Percentiles rank a stretch among this genome's conserved stretches.
Conservation (phyloP, 257 asterid species). For the Solanum appendiculatum region DNA sequence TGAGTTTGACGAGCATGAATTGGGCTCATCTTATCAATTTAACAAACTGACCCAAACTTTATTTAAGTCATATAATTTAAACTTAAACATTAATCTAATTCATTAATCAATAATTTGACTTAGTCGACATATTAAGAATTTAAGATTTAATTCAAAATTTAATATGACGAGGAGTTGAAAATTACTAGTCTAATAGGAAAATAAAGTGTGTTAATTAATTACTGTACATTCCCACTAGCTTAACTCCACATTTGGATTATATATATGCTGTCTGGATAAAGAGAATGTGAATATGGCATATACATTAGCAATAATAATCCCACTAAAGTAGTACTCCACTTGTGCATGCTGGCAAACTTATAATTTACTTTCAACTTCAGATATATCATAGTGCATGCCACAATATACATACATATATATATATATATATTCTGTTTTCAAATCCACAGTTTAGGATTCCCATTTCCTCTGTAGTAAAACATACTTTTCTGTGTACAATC, state of each 20-base stretch:
- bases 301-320: not conserved
- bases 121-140: no score
- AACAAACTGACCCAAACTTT: not conserved
- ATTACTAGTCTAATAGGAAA: not conserved
- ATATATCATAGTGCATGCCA: not conserved
- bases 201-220: not conserved
- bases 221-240: not conserved
- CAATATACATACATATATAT: not conserved
- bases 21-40: not conserved
- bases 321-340: not conserved
- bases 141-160: no score
- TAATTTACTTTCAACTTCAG: not conserved
- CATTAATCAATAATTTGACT: no score
- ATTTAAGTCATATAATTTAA: not conserved
- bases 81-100: no score
- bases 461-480: not conserved
- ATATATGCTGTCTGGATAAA: not conserved
- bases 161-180: not conserved
- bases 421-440: not conserved
- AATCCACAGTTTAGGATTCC: not conserved
- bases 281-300: not conserved
- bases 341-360: not conserved
- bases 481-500: not conserved
- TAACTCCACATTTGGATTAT: not conserved
- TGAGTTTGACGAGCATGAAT: no score